Conservation (phyloP, 2,329 filamentous ascomycete genomes). For the Talaromyces rugulosus region DNA sequence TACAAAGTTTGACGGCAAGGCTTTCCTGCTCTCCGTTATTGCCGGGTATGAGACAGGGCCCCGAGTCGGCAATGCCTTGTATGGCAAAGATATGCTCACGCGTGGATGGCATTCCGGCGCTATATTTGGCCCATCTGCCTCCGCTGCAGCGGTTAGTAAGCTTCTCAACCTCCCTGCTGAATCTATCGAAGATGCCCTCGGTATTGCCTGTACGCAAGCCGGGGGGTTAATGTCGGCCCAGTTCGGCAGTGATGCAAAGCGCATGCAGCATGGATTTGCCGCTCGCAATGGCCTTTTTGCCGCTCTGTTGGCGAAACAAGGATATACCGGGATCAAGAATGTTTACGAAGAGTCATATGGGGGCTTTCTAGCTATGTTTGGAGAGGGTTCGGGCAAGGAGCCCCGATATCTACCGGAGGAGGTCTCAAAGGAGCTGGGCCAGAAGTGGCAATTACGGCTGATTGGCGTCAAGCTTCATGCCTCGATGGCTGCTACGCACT, state of each 20-base stretch:
- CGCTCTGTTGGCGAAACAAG: slow-evolving; percentile 33
- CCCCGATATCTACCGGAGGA: slow-evolving; percentile 25
- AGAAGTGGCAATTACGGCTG: slow-evolving; percentile 31
- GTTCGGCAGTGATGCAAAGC: slow-evolving; percentile 42
- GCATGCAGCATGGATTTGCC: slow-evolving; percentile 46
- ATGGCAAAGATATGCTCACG: slow-evolving; percentile 35
- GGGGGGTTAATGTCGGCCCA: slow-evolving; percentile 41
- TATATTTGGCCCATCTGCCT: slow-evolving; percentile 36
- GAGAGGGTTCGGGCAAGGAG: slow-evolving; percentile 23
- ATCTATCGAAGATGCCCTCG: slow-evolving; percentile 32
- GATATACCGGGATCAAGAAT: slow-evolving; percentile 41
- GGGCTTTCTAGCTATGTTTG: slow-evolving; percentile 40
- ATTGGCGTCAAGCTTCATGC: slow-evolving; percentile 39
- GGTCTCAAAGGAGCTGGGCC: slow-evolving; percentile 30
- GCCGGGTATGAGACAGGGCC: slow-evolving; percentile 41
- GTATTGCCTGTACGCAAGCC: slow-evolving; percentile 32
- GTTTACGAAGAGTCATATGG: slow-evolving; percentile 41
- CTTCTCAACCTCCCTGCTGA: slow-evolving; percentile 25
- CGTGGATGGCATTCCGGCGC: slow-evolving; percentile 38
- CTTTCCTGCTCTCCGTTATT: slow-evolving; percentile 33
- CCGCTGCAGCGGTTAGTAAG: slow-evolving; percentile 28
- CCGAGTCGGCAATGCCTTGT: slow-evolving; percentile 33
- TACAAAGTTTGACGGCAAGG: slow-evolving; percentile 20
- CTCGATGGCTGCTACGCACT: slow-evolving; percentile 34
- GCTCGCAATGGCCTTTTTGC: slow-evolving; percentile 41